A percentile compares a stretch with the other conserved stretches of the same genome.
phyloP scores from a whole-genome alignment of 805 yeast species.

The Vanderwaltozyma verrucispora region DNA sequence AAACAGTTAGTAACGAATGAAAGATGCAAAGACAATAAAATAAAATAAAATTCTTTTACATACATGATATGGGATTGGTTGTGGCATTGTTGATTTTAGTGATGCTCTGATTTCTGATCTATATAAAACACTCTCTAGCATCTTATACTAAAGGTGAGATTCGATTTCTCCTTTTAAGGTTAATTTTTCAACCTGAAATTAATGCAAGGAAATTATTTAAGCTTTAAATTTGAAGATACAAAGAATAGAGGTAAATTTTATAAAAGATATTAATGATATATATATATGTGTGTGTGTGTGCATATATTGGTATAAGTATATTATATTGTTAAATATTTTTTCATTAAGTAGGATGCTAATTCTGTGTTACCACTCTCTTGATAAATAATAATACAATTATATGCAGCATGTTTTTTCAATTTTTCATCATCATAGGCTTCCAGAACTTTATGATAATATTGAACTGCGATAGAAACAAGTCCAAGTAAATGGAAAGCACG shows the following conservation, averaged over 20 bases:
- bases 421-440: slow-evolving; percentile 45
- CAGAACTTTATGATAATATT: slow-evolving; percentile 63
- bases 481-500: slow-evolving; percentile 80
- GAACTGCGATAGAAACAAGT: slow-evolving; percentile 58
- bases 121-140: no score
- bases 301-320: not conserved
- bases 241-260: no score
- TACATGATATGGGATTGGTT: slow-evolving; percentile 2
- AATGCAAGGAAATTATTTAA: no score
- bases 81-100: no score
- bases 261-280: no score
- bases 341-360: slow-evolving; percentile 55
- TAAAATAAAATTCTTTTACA: not conserved
- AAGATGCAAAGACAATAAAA: not conserved
- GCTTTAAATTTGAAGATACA: no score
- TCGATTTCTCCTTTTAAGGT: not conserved
- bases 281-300: no score
- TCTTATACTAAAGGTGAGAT: no score
- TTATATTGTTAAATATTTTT: slow-evolving; percentile 47
- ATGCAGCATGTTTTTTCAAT: slow-evolving; percentile 71
- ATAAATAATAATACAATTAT: slow-evolving; percentile 69
- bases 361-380: slow-evolving; percentile 61
- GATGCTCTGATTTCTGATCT: no score
- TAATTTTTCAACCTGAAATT: not conserved
- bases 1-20: slow-evolving; percentile 1